Percentiles rank a stretch among this genome's conserved stretches.
phyloP scores from a whole-genome alignment of 768 basidiomycete genomes.

The Boletellus ananiceps region DNA sequence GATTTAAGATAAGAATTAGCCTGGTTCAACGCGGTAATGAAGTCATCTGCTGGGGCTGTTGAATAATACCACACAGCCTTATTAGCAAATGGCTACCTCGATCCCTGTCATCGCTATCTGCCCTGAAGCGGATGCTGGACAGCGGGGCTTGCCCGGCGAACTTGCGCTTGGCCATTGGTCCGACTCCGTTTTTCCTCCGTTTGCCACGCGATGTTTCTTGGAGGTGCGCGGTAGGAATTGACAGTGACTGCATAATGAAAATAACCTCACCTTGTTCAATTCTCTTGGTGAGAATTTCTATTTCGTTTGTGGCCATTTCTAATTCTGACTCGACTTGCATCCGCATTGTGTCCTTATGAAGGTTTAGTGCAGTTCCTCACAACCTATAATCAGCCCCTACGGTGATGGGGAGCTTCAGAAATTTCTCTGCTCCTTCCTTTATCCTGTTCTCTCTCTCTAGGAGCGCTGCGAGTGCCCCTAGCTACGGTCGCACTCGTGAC shows the following conservation, averaged over 20 bases:
- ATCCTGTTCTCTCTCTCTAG: constrained; percentile 76
- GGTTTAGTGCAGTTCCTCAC: constrained; percentile 8
- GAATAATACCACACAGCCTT: neutral
- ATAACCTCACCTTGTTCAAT: constrained; percentile 40
- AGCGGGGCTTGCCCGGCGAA: constrained; percentile 32
- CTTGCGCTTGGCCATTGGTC: constrained; percentile 28
- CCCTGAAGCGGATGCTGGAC: constrained; percentile 25
- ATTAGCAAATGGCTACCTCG: constrained; percentile 24
- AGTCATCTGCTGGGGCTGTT: constrained; percentile 52
- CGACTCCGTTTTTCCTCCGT: constrained; percentile 28
- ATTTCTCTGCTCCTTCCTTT: constrained; percentile 88
- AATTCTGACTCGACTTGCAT: constrained; percentile 74
- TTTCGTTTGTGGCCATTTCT: constrained; percentile 68
- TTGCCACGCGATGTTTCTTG: constrained; percentile 29
- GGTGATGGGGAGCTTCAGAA: constrained; percentile 63
- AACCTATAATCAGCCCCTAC: constrained; percentile 30
- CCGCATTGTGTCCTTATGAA: constrained; percentile 55
- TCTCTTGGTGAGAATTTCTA: constrained; percentile 54
- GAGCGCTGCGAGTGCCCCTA: constrained; percentile 62
- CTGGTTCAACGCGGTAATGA: constrained; percentile 64
- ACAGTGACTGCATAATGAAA: neutral
- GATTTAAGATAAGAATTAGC: constrained; percentile 57
- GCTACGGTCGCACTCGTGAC: constrained; percentile 35
- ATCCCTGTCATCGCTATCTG: constrained; percentile 34
- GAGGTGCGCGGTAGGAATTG: neutral